Base-by-base conservation (phyloP, 2,329 filamentous ascomycete genomes). In the Colletotrichum sp. region DNA sequence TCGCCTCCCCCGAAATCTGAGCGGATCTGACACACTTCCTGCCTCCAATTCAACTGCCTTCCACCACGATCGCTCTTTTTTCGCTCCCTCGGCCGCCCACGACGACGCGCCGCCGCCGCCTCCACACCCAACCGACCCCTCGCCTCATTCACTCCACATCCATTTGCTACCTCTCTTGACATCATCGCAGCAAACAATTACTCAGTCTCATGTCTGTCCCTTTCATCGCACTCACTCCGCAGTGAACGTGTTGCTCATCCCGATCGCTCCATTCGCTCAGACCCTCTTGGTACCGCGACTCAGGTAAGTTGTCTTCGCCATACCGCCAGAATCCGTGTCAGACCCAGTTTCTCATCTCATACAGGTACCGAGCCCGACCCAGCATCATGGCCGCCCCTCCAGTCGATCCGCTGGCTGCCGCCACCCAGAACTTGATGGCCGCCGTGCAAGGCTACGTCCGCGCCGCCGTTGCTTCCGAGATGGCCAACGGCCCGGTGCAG, bases 401-500 rank as follows among this genome's bases (percentile, higher is more conserved):
- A 44, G 55, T 64, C 57, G 73, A 75, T 16, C 69, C 73, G 39
- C 25, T 75, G 69, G 69, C 69, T 8, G 55, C 69, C 13, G 73
- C 69, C 30, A 68, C 69, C 6, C 28, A 67, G 44, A 65, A 27
- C 30, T 64, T 75, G 39, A 68, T 72, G 69, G 27, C 6, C 19
- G 71, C 73, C 9, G 59, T 75, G 15, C 73, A 75, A 63, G 27
- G 39, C 34, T 75, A 75, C n/a, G 63, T 75, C 30, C 73, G 69
- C 39, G 64, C 69, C 8, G 69, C 69, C 39, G 57, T 75, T 34
- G 36, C 73, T 15, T 59, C 69, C 7, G 69, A 68, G 52, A 11
- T 32, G 28, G 63, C 61, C 19, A 72, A 72, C 13, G 16, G 27
- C 52, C 61, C 25, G 25, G 44, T 52, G 11, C 48, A 63, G 13